Evolutionary conservation across 2,329 filamentous ascomycete species (phyloP).

Genomic region (Penicillium sp.): DNA sequence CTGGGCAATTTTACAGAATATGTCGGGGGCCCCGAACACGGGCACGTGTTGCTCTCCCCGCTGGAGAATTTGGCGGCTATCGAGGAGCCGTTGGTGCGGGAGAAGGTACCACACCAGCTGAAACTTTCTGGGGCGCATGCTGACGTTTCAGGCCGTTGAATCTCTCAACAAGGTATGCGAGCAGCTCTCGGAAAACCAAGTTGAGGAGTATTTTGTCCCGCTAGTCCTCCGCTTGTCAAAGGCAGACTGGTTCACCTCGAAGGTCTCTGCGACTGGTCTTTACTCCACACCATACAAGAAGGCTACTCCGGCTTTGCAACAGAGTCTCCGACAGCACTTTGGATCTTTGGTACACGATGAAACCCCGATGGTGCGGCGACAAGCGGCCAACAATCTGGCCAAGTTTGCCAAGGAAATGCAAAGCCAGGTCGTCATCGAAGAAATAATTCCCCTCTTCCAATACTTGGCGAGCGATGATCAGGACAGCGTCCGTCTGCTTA

Average conservation of each 20-base stretch:
- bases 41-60: conserved; percentile 93
- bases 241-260: conserved; percentile 99
- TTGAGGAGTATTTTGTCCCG: conserved; percentile 96
- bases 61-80: conserved; percentile 98
- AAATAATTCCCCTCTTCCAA: conserved; percentile 99
- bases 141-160: conserved; percentile 75
- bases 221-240: conserved; percentile 94
- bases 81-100: conserved; percentile 94
- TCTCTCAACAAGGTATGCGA: conserved; percentile 99
- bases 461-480: conserved; percentile 95
- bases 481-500: conserved; percentile 92
- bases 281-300: conserved; percentile 93
- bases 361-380: conserved; percentile 97
- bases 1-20: conserved; percentile 96
- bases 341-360: conserved; percentile 93
- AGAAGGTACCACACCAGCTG: conserved; percentile 67
- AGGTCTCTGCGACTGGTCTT: conserved; percentile 94
- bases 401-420: conserved; percentile 99
- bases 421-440: conserved; percentile 84
- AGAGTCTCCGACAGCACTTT: conserved; percentile 88
- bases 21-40: conserved; percentile 89
- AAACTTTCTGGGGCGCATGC: neutral
- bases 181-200: conserved; percentile 84
- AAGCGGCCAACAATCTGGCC: conserved; percentile 91
- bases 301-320: conserved; percentile 82